phyloP scores from a whole-genome alignment of 495 filamentous ascomycete species.

The Tuber aestivum region DNA sequence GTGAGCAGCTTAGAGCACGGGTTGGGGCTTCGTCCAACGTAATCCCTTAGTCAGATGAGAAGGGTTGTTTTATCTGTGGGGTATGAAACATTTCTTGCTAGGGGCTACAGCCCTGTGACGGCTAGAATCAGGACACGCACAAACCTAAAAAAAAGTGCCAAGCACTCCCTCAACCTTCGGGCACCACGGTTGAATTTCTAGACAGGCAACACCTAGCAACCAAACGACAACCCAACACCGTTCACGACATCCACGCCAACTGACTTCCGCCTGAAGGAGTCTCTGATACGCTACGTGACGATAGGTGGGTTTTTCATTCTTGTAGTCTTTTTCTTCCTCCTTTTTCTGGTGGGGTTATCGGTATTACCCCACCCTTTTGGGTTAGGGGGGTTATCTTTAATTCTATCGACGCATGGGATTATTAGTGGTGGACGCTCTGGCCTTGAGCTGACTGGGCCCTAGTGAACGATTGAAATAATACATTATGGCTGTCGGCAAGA shows the following conservation, averaged over 20 bases:
- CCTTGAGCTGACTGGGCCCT: conserved; percentile 18
- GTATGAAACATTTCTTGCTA: background rate
- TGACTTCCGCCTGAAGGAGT: conserved; percentile 22
- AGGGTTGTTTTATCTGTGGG: background rate
- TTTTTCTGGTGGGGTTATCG: conserved; percentile 7
- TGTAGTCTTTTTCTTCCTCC: background rate
- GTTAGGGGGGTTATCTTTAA: conserved; percentile 8
- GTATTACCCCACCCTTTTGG: conserved; percentile 20
- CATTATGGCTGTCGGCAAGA: conserved; percentile 61
- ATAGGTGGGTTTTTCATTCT: conserved; percentile 29
- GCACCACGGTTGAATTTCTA: conserved; percentile 26
- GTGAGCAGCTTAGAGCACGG: conserved; percentile 9
- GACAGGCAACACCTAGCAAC: conserved; percentile 24
- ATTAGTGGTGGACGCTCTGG: conserved; percentile 8
- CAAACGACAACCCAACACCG: conserved; percentile 19
- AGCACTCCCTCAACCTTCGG: conserved; percentile 17
- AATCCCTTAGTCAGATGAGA: background rate
- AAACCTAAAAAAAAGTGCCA: conserved; percentile 18
- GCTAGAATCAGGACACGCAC: conserved; percentile 16
- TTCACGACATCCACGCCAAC: conserved; percentile 24
- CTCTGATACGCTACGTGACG: conserved; percentile 33
- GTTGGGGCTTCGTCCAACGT: background rate
- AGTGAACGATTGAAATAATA: conserved; percentile 33
- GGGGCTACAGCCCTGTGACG: background rate
- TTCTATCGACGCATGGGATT: conserved; percentile 4